Percentiles rank a stretch among this genome's conserved stretches.
phyloP scores from a whole-genome alignment of 192 early-diverging fungal species.

The Pilobolus umbonatus region DNA sequence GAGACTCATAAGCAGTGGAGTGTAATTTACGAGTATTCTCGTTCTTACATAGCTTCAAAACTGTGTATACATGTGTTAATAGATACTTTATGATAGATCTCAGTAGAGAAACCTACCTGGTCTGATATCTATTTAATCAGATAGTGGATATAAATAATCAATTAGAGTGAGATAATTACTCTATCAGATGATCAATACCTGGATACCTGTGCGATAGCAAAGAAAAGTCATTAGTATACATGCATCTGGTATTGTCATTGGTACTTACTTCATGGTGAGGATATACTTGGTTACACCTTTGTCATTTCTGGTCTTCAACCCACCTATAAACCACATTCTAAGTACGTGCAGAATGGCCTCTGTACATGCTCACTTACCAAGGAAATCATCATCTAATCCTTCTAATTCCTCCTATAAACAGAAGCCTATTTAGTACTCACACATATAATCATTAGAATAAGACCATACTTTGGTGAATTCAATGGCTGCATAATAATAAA shows the following conservation, averaged over 20 bases:
- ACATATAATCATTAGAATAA: not conserved
- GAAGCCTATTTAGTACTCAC: not conserved
- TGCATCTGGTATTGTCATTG: not conserved
- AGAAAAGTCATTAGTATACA: not conserved
- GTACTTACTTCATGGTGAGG: conserved; percentile 72
- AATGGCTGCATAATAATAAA: conserved; percentile 37
- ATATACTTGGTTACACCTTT: conserved; percentile 61
- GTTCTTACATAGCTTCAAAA: conserved; percentile 45
- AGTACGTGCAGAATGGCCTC: not conserved
- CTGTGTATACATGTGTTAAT: conserved; percentile 15
- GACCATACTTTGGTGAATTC: conserved; percentile 35
- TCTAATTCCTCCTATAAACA: conserved; percentile 55
- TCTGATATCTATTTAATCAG: conserved; percentile 17
- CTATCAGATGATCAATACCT: conserved; percentile 5
- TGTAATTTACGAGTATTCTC: conserved; percentile 52
- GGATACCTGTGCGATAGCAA: conserved; percentile 6
- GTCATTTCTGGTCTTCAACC: conserved; percentile 46
- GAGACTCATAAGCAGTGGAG: conserved; percentile 44
- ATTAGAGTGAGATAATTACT: too few species aligned
- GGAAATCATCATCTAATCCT: conserved; percentile 68
- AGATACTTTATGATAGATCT: not conserved
- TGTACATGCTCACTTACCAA: conserved; percentile 32
- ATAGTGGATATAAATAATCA: not conserved
- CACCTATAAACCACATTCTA: conserved; percentile 15
- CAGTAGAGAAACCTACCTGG: conserved; percentile 19